These are phyloP conservation scores for Fusarium temperatum DNA, from an alignment of 2,329 filamentous ascomycete genomes.

Conservation along the genomic window DNA sequence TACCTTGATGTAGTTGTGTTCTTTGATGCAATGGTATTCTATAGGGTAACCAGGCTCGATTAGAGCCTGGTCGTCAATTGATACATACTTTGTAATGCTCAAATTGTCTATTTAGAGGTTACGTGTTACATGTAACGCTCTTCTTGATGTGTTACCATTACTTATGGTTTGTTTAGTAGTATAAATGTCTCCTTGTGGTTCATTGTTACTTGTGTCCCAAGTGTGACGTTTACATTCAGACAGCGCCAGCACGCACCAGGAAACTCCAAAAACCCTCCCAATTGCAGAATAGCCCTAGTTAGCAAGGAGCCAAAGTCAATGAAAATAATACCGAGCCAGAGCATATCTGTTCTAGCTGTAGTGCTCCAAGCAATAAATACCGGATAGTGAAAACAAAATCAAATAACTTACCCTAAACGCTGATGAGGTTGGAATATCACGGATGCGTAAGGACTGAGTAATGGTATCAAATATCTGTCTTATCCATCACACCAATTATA, in stretches of 20 bases:
- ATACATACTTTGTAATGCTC: neutral
- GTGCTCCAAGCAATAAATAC: neutral
- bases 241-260: neutral
- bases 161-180: neutral
- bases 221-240: neutral
- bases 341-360: neutral
- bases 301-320: neutral
- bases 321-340: neutral
- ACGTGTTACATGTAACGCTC: neutral
- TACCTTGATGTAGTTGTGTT: neutral
- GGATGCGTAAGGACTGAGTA: neutral
- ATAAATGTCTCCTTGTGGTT: neutral
- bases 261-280: neutral
- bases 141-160: neutral
- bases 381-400: neutral
- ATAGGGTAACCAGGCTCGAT: neutral
- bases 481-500: too few relatives aligned
- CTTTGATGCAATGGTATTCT: neutral
- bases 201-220: neutral
- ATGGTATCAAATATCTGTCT: neutral
- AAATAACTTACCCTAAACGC: neutral
- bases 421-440: too few relatives aligned
- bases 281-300: too few relatives aligned
- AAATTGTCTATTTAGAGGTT: neutral
- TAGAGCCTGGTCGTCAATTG: neutral